A percentile compares a stretch with the other conserved stretches of the same genome.
Evolutionary conservation across 768 basidiomycete species (phyloP).

Genomic region (Russula dissimulans): DNA sequence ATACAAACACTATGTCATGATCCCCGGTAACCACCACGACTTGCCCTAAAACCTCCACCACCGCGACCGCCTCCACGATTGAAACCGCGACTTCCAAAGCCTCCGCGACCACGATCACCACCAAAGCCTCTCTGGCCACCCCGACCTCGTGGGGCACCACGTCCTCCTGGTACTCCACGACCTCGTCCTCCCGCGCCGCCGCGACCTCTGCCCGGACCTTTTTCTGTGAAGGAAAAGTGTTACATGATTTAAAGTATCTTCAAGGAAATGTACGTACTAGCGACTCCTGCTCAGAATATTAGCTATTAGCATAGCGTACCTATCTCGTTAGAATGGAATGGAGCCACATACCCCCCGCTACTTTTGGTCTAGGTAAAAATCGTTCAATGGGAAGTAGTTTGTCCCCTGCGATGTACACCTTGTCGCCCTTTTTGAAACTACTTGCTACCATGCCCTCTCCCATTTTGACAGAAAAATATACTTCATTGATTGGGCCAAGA

Average conservation of each 20-base stretch:
- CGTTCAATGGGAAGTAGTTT: constrained; percentile 93
- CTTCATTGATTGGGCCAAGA: constrained; percentile 97
- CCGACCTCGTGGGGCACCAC: constrained; percentile 21
- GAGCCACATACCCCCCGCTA: constrained; percentile 45
- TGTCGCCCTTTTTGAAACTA: constrained; percentile 96
- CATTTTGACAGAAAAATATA: constrained; percentile 98
- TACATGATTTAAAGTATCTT: constrained; percentile 19
- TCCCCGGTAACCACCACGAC: constrained; percentile 41
- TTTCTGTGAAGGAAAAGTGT: constrained; percentile 33
- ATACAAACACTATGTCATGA: constrained; percentile 27
- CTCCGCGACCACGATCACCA: constrained; percentile 35
- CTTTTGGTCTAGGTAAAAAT: constrained; percentile 94
- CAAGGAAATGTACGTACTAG: constrained; percentile 21
- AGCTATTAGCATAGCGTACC: constrained; percentile 2
- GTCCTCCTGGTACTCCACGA: constrained; percentile 25
- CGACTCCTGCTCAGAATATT: constrained; percentile 27
- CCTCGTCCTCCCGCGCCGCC: constrained; percentile 25
- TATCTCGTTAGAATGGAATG: not conserved
- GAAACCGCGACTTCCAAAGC: constrained; percentile 37
- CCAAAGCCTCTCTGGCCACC: constrained; percentile 38
- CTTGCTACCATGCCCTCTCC: constrained; percentile 89
- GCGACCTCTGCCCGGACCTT: constrained; percentile 31
- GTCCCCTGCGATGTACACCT: constrained; percentile 95
- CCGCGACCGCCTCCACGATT: constrained; percentile 32
- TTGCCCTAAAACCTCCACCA: constrained; percentile 30